Evolutionary conservation across 75 land plant genomes (phyloP).

Genomic region (Pinus tabuliformis): DNA sequence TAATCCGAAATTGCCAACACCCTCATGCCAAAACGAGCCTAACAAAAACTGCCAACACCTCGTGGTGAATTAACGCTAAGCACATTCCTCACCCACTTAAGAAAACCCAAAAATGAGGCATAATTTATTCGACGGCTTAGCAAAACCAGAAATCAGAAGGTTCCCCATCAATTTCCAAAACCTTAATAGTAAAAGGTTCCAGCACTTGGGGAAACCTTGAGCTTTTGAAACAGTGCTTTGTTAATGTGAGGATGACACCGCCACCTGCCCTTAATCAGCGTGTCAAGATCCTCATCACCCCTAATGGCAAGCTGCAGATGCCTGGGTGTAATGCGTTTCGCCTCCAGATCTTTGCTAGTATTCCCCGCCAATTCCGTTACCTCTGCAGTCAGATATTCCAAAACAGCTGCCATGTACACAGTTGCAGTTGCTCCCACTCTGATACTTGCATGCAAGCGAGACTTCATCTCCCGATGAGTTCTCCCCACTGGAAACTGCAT

Average conservation of each 20-base stretch:
- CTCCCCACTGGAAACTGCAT: constrained; percentile 76
- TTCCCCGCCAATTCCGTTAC: constrained; percentile 72
- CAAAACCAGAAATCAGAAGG: too few species aligned
- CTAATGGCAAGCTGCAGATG: constrained; percentile 48
- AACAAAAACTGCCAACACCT: too few species aligned
- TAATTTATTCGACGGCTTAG: too few species aligned
- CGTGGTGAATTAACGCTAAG: too few species aligned
- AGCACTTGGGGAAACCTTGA: too few species aligned
- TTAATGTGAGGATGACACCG: constrained; percentile 39
- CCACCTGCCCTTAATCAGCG: constrained; percentile 40
- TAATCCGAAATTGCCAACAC: too few species aligned
- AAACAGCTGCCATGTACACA: constrained; percentile 66
- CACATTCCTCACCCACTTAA: too few species aligned
- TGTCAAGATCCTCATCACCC: constrained; percentile 40
- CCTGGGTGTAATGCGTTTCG: constrained; percentile 63
- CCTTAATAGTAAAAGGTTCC: too few species aligned
- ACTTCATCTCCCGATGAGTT: constrained; percentile 56
- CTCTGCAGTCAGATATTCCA: constrained; percentile 74
- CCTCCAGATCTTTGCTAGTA: constrained; percentile 51
- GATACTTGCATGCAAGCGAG: constrained; percentile 39
- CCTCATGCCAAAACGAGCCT: too few species aligned
- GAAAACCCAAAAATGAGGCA: too few species aligned
- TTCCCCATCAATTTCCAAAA: too few species aligned
- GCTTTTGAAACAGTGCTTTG: constrained; percentile 3
- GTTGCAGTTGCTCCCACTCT: constrained; percentile 77